phyloP scores from a whole-genome alignment of 2,329 filamentous ascomycete genomes.

The Xylariaceae sp. region DNA sequence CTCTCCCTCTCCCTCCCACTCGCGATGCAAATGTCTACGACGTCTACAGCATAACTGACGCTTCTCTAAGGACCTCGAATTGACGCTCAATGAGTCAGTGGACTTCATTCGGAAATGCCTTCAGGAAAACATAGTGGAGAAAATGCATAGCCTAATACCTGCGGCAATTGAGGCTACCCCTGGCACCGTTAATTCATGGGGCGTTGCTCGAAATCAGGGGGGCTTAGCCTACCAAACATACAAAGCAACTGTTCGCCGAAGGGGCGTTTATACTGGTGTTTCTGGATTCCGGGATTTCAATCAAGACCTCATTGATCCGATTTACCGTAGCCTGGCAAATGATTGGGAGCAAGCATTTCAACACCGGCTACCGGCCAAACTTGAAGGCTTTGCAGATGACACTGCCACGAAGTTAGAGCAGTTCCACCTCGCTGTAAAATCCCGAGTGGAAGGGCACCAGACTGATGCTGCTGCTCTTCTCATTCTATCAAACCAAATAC shows the following conservation, averaged over 20 bases:
- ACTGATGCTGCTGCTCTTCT: constrained; percentile 25
- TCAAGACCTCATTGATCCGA: constrained; percentile 25
- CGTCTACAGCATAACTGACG: too few species aligned
- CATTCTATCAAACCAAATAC: constrained; percentile 34
- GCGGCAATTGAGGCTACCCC: constrained; percentile 35
- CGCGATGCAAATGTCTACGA: too few species aligned
- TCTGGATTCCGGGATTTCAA: constrained; percentile 29
- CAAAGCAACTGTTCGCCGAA: constrained; percentile 38
- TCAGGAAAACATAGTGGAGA: constrained; percentile 41
- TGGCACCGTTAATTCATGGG: constrained; percentile 36
- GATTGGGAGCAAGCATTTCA: constrained; percentile 30
- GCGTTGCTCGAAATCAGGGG: constrained; percentile 35
- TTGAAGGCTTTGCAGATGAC: constrained; percentile 20
- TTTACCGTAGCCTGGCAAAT: constrained; percentile 19
- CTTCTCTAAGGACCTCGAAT: constrained; percentile 31
- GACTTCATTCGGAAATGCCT: constrained; percentile 37
- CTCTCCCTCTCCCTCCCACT: too few species aligned
- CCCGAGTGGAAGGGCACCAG: constrained; percentile 18
- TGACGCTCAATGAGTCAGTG: constrained; percentile 35
- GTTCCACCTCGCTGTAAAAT: constrained; percentile 25
- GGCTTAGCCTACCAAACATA: constrained; percentile 50
- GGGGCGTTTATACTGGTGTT: constrained; percentile 28
- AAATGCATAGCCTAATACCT: constrained; percentile 36
- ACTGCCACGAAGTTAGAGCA: constrained; percentile 14
- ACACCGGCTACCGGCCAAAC: constrained; percentile 16